These are phyloP conservation scores for Neoascochyta sp. DNA, from an alignment of 2,329 filamentous ascomycete species.

Conservation along the genomic window DNA sequence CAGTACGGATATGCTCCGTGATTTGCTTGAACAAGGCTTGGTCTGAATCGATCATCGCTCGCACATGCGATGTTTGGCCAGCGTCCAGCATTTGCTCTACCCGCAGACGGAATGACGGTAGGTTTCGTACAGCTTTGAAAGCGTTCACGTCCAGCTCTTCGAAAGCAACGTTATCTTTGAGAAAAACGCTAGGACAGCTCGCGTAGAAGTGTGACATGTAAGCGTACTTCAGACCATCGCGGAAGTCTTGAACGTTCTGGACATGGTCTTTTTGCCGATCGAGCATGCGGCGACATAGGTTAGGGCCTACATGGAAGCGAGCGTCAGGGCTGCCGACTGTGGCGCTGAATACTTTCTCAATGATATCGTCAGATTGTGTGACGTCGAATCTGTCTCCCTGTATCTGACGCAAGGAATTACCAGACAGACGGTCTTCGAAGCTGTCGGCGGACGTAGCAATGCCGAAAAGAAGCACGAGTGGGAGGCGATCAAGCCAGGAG, in stretches of 20 bases:
- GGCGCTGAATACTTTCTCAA: slow-evolving; percentile 68
- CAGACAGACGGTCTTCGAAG: slow-evolving; percentile 69
- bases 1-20: slow-evolving; percentile 30
- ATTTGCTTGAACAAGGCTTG: slow-evolving; percentile 50
- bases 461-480: slow-evolving; percentile 73
- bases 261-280: slow-evolving; percentile 74
- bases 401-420: slow-evolving; percentile 63
- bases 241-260: slow-evolving; percentile 69
- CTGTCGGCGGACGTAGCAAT: slow-evolving; percentile 79
- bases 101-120: slow-evolving; percentile 59
- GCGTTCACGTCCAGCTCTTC: slow-evolving; percentile 56
- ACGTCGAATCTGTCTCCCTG: slow-evolving; percentile 73
- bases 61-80: slow-evolving; percentile 41
- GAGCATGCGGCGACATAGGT: slow-evolving; percentile 60
- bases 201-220: slow-evolving; percentile 86
- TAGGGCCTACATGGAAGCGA: slow-evolving; percentile 60
- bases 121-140: slow-evolving; percentile 62
- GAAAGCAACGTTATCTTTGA: slow-evolving; percentile 39
- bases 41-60: slow-evolving; percentile 59
- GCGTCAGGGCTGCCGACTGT: slow-evolving; percentile 58
- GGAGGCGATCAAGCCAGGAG: slow-evolving; percentile 71
- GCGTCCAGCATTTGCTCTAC: slow-evolving; percentile 42
- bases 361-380: slow-evolving; percentile 65
- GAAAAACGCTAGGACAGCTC: slow-evolving; percentile 67
- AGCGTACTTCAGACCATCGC: slow-evolving; percentile 68